Conservation (phyloP, 768 basidiomycete species). For the Tulasnella sp. region DNA sequence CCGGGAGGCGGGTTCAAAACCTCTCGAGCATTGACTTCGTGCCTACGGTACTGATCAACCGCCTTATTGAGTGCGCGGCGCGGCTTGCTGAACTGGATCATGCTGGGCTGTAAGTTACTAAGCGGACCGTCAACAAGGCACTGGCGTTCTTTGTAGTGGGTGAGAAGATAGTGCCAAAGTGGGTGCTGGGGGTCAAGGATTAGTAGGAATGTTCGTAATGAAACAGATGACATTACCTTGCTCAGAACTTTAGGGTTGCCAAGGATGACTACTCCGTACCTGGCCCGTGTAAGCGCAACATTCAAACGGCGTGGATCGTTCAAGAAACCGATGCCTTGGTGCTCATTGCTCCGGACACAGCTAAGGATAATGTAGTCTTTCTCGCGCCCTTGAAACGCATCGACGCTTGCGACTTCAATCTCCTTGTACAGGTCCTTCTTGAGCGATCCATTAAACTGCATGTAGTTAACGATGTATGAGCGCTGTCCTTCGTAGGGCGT, state of each 20-base stretch:
- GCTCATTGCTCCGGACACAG: conserved; percentile 97
- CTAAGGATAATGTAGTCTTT: conserved; percentile 99
- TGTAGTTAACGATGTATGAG: conserved; percentile 96
- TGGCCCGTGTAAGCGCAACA: conserved; percentile 92
- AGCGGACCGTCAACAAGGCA: conserved; percentile 93
- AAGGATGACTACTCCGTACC: conserved; percentile 97
- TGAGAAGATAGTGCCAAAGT: conserved; percentile 94
- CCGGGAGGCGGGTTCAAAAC: conserved; percentile 36
- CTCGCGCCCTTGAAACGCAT: conserved; percentile 98
- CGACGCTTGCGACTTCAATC: conserved; percentile 96
- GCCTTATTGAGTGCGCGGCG: conserved; percentile 77
- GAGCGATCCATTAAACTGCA: conserved; percentile 98
- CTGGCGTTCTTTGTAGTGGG: conserved; percentile 94
- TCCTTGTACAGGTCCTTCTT: conserved; percentile 99
- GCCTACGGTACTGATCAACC: conserved; percentile 86
- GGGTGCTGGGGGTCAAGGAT: conserved; percentile 59
- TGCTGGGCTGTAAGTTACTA: conserved; percentile 90
- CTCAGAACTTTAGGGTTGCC: conserved; percentile 99
- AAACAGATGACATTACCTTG: conserved; percentile 48
- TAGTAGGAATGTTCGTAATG: background rate
- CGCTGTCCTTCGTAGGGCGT: conserved; percentile 99
- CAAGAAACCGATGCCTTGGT: conserved; percentile 98
- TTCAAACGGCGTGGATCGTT: conserved; percentile 95
- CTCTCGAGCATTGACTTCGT: conserved; percentile 85
- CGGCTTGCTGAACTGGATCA: conserved; percentile 99